Percentiles rank a stretch among this genome's conserved stretches.
Conservation (phyloP, 345 rosid genomes). For the Geranium rotundifolium region DNA sequence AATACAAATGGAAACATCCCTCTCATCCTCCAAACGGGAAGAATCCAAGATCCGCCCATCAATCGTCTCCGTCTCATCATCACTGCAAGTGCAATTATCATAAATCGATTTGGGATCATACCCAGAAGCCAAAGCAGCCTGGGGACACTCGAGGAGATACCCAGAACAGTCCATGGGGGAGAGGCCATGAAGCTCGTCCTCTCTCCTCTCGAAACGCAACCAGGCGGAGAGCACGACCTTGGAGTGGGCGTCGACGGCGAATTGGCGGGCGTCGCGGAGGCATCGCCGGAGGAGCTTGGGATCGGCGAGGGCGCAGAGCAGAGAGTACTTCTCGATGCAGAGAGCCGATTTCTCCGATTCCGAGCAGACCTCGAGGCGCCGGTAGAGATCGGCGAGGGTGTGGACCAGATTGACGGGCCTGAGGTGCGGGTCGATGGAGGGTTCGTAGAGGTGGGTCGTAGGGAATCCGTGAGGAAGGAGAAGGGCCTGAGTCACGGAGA, state of each 20-base stretch:
- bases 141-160: conserved; percentile 49
- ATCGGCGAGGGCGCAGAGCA: conserved; percentile 56
- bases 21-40: conserved; percentile 21
- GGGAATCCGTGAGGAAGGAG: conserved; percentile 57
- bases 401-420: conserved; percentile 54
- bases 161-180: conserved; percentile 46
- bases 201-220: conserved; percentile 77
- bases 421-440: conserved; percentile 57
- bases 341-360: conserved; percentile 30
- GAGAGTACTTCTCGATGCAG: conserved; percentile 54
- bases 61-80: conserved; percentile 9
- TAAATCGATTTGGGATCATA: conserved; percentile 30
- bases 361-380: conserved; percentile 40
- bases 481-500: conserved; percentile 32
- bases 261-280: conserved; percentile 49
- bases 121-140: conserved; percentile 36
- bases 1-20: conserved; percentile 40
- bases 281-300: conserved; percentile 72
- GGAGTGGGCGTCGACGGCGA: conserved; percentile 55
- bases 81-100: conserved; percentile 31
- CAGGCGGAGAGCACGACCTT: conserved; percentile 77
- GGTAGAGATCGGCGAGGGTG: conserved; percentile 48
- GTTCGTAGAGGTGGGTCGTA: conserved; percentile 51
- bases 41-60: conserved; percentile 15
- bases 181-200: conserved; percentile 50